Evolutionary conservation across 2,329 filamentous ascomycete species (phyloP).

Genomic region (Onygena corvina): DNA sequence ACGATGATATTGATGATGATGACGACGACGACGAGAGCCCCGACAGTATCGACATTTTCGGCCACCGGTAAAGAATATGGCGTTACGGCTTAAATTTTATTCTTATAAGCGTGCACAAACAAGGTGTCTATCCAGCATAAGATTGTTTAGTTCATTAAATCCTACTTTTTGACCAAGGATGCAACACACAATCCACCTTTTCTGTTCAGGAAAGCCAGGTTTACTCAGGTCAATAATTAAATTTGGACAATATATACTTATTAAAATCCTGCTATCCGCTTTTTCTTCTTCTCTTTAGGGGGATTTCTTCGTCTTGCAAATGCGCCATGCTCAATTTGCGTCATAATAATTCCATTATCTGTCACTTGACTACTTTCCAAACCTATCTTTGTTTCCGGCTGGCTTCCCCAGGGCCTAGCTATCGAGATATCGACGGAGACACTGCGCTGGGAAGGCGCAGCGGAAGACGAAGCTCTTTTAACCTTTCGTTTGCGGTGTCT

Average conservation of each 20-base stretch:
- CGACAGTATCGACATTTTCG: slow-evolving; percentile 39
- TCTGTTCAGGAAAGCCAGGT: too few relatives aligned
- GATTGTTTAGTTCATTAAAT: too few relatives aligned
- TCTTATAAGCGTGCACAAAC: too few relatives aligned
- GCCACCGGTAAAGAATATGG: slow-evolving; percentile 35
- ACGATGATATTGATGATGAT: slow-evolving; percentile 34
- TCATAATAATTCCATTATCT: slow-evolving; percentile 28
- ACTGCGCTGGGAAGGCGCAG: background rate
- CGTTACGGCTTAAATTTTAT: background rate
- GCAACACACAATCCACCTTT: too few relatives aligned
- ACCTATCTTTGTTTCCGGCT: slow-evolving; percentile 8
- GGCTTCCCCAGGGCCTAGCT: slow-evolving; percentile 13
- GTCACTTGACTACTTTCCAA: slow-evolving; percentile 27
- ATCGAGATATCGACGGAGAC: background rate
- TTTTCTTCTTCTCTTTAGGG: slow-evolving; percentile 28
- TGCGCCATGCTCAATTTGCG: slow-evolving; percentile 29
- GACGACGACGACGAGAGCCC: slow-evolving; percentile 37
- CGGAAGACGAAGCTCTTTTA: background rate
- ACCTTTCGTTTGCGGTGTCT: background rate
- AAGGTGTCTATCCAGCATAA: too few relatives aligned
- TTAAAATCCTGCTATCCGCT: slow-evolving; percentile 31
- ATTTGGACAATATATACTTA: too few relatives aligned
- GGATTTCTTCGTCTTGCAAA: slow-evolving; percentile 26
- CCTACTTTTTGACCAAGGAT: too few relatives aligned
- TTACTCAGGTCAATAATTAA: too few relatives aligned